Base-by-base conservation (phyloP, 129 eudicot genomes). In the Dittrichia graveolens region DNA sequence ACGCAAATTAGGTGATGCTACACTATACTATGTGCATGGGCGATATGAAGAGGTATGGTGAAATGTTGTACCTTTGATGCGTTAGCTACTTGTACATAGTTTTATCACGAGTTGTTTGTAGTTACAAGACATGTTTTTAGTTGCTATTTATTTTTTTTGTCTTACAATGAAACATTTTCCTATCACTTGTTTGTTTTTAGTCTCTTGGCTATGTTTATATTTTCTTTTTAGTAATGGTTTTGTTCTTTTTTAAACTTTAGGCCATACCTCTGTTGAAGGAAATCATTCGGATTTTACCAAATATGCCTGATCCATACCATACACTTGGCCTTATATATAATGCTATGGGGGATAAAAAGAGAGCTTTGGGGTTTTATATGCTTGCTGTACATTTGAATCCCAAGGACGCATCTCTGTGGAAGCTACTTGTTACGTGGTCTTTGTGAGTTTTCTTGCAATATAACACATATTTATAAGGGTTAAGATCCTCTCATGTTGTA, bases 341-440 rank as follows among this genome's bases (percentile, higher is more conserved):
- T 40, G 79, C 83, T 13, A 79, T 83, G 62, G 87, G 88, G 58
- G 88, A 90, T 71, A 79, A 83, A 74, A 88, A 85, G 85, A 88
- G 59, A 78, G 81, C 95, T 8, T 40, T 88, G 71, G 76, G 60
- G 19, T 94, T 78, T 71, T 94, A 94, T 79, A 86, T 90, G 96
- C 83, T 94, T 57, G 93, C 99, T 70, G 99, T 85, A 59, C 82
- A 72, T 81, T 71, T 91, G 74, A 74, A 80, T 2, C 96, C 97
- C 24, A 94, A 94, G 83, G 96, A 94, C 79, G 82, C 82, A 76
- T 84, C 96, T 58, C 89, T 90, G 46, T 94, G 99, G 99, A 88
- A 90, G 70, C 85, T 80, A 47, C 91, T 90, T 38, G 79, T 90
- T 6, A 63, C 76, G 35, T 76, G 79, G 88, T 86, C 97, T 69